A percentile compares a stretch with the other conserved stretches of the same genome.
phyloP scores from a whole-genome alignment of 768 basidiomycete genomes.

The Astraeus odoratus region DNA sequence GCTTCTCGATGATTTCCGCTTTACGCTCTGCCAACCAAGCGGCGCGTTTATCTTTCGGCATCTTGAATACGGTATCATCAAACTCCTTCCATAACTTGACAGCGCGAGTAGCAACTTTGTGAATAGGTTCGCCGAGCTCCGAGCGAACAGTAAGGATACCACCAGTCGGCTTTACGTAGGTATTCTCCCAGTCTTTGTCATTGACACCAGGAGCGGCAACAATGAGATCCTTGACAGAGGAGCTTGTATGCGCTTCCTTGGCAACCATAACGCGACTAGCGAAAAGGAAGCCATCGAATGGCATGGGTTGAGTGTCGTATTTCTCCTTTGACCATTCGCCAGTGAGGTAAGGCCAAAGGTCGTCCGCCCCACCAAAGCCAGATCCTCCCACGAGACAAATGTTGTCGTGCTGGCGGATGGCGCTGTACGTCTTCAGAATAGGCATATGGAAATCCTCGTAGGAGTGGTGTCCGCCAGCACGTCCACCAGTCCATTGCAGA shows the following conservation, averaged over 20 bases:
- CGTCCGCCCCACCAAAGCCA: constrained; percentile 91
- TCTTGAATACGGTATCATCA: constrained; percentile 90
- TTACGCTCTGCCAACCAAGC: constrained; percentile 84
- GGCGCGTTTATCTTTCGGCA: constrained; percentile 92
- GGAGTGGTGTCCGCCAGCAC: constrained; percentile 97
- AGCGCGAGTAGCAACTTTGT: constrained; percentile 96
- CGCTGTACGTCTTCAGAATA: constrained; percentile 79
- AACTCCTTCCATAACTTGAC: constrained; percentile 99
- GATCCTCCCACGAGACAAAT: constrained; percentile 89
- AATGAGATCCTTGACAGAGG: constrained; percentile 94
- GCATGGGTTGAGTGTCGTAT: constrained; percentile 90
- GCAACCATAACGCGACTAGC: constrained; percentile 98
- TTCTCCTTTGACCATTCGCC: constrained; percentile 88
- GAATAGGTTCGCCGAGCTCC: constrained; percentile 97
- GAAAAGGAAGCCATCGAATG: constrained; percentile 95
- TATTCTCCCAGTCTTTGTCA: constrained; percentile 89
- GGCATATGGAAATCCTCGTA: constrained; percentile 99
- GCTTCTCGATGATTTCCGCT: constrained; percentile 82
- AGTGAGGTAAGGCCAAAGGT: constrained; percentile 94
- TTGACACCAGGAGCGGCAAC: constrained; percentile 89
- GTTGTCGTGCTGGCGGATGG: constrained; percentile 86
- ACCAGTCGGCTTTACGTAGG: constrained; percentile 89
- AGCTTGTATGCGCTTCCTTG: constrained; percentile 93
- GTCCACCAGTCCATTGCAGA: constrained; percentile 98
- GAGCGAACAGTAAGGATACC: constrained; percentile 96